These are phyloP conservation scores for Arbutus unedo DNA, from an alignment of 148 eudicot species.

Conservation along the genomic window DNA sequence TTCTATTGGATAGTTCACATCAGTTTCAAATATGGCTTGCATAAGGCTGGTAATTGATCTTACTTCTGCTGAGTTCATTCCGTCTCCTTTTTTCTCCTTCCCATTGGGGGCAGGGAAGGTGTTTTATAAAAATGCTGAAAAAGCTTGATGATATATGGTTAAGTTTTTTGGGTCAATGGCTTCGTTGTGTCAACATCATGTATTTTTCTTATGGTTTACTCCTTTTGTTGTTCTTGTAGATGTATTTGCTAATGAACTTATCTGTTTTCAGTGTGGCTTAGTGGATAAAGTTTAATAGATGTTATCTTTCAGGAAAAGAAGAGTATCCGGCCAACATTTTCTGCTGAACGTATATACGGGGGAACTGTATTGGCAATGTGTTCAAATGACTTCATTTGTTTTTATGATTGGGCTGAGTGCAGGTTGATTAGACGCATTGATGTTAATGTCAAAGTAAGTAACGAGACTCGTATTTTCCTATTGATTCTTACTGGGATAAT, in stretches of 20 bases:
- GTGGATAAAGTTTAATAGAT: constrained; percentile 12
- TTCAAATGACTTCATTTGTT: constrained; percentile 93
- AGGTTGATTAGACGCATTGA: constrained; percentile 89
- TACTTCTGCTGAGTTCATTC: not conserved
- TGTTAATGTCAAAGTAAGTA: constrained; percentile 84
- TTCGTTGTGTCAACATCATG: not conserved
- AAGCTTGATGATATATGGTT: not conserved
- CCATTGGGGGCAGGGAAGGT: not conserved
- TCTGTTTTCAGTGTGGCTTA: constrained; percentile 12
- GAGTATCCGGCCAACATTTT: constrained; percentile 89
- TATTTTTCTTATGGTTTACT: not conserved
- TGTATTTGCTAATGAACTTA: not conserved
- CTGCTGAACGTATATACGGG: constrained; percentile 89
- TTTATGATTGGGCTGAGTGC: constrained; percentile 98
- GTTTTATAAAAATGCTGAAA: constrained; percentile 4
- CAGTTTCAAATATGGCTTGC: not conserved
- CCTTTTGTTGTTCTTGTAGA: not conserved
- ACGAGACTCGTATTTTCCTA: constrained; percentile 5
- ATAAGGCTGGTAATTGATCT: not conserved
- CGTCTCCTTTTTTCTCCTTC: not conserved
- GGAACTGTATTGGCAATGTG: constrained; percentile 90
- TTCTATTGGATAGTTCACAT: not conserved
- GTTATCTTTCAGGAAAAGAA: constrained; percentile 75
- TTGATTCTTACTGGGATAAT: not conserved
- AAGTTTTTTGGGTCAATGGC: not conserved